Evolutionary conservation across 129 eudicot genomes (phyloP), one percentile per base, ranked within the genome.

Genomic region (Cynara cardunculus): DNA sequence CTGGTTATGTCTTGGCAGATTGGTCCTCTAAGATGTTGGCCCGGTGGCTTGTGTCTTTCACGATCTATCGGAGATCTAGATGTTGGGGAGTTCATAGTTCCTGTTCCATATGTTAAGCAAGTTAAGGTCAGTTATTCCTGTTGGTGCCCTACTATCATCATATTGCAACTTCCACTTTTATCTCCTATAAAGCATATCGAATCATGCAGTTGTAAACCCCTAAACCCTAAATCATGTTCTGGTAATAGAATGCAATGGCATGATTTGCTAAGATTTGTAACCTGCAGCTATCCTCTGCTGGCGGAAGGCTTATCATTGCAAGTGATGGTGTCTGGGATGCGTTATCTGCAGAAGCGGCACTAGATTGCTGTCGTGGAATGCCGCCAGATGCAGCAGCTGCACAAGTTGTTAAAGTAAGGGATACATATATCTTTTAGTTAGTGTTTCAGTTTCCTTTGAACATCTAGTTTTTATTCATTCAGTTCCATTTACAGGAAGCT

Each of bases 321-420:
- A 96, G 99, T 69, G 99, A 96, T 71, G 99, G 99, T 75, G 99
- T 96, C 41, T 96, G 99, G 99, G 99, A 96, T 80, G 94, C 97
- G 74, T 46, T 96, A 84, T 80, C 93, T 65, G 94, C 96, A 34
- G 99, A 96, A 82, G 72, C 82, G 34, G 97, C 97, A 65, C 84
- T 91, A 67, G 98, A 93, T 26, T 93, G 97, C 87, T 85, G 90
- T 35, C 91, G 97, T 72, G 97, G 97, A 46, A 83, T 96, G 93
- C 89, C 93, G 27, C 85, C 98, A 76, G 99, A 96, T 82, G 94
- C 94, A 49, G 98, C 99, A 46, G 98, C 99, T 71, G 89, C 94
- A 68, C 95, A 96, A 76, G 86, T 96, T 71, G 98, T 93, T 37
- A 93, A 96, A 85, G 99, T 96, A 93, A 65, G 85, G 67, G 59